Conservation (phyloP, 1,284 basidiomycete species). For the Rhodotorula sp. region DNA sequence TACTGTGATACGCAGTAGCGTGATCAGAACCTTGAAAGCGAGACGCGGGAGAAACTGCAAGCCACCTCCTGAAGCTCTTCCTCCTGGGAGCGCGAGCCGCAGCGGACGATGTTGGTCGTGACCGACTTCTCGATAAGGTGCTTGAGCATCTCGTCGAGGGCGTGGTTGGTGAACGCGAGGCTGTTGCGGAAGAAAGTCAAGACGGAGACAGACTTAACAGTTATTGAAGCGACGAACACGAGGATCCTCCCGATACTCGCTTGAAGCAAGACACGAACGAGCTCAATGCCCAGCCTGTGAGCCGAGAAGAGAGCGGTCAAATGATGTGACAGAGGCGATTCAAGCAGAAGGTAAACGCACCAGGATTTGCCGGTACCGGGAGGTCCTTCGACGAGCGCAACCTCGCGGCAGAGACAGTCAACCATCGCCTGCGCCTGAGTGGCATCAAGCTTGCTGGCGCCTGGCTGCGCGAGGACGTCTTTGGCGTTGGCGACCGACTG, state of each 20-base stretch:
- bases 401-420: constrained; percentile 60
- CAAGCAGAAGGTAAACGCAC: no score
- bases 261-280: constrained; percentile 62
- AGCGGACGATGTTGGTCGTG: constrained; percentile 62
- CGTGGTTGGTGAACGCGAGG: constrained; percentile 73
- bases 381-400: constrained; percentile 69
- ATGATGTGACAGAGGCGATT: no score
- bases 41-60: no score
- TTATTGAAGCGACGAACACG: no score
- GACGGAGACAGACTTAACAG: not conserved
- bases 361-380: constrained; percentile 75
- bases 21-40: no score
- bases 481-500: constrained; percentile 54
- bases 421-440: constrained; percentile 68
- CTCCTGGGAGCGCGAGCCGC: constrained; percentile 63
- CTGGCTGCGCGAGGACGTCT: constrained; percentile 17
- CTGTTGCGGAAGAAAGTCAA: constrained; percentile 49
- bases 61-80: constrained; percentile 58
- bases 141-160: constrained; percentile 66
- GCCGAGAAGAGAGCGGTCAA: no score
- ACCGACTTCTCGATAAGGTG: constrained; percentile 64
- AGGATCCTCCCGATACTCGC: constrained; percentile 58
- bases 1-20: not conserved
- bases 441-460: constrained; percentile 57
- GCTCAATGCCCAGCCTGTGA: constrained; percentile 64